These are phyloP conservation scores for Apiotrichum akiyoshidainum DNA, from an alignment of 1,284 basidiomycete species.

Conservation along the genomic window DNA sequence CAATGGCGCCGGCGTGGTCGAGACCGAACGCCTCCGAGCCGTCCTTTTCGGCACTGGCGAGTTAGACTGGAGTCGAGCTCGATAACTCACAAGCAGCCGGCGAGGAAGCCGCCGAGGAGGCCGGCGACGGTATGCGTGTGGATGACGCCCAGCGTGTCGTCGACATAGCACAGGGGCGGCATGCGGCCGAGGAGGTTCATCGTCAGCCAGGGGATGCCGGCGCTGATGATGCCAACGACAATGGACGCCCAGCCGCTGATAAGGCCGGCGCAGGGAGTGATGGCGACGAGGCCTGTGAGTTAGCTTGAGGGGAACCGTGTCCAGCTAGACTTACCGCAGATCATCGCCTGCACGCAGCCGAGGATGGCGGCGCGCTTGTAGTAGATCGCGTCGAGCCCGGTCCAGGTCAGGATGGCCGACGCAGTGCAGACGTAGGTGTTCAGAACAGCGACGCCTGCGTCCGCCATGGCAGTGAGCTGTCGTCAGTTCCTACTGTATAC, in stretches of 20 bases:
- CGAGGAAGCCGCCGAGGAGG: slow-evolving; percentile 18
- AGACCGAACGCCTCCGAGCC: slow-evolving; percentile 19
- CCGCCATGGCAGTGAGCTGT: slow-evolving; percentile 20
- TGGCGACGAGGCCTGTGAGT: slow-evolving; percentile 13
- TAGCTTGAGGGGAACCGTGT: background rate
- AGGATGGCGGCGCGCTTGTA: slow-evolving; percentile 22
- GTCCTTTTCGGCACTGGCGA: slow-evolving; percentile 14
- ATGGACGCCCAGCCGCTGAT: slow-evolving; percentile 24
- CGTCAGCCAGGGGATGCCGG: slow-evolving; percentile 21
- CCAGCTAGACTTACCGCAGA: slow-evolving; percentile 1
- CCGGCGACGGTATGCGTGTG: slow-evolving; percentile 20
- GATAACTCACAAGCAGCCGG: slow-evolving; percentile 17
- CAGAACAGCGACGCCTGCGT: slow-evolving; percentile 24
- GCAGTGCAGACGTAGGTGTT: slow-evolving; percentile 27
- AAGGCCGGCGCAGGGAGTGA: slow-evolving; percentile 24
- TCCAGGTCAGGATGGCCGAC: slow-evolving; percentile 17
- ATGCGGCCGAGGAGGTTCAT: slow-evolving; percentile 24
- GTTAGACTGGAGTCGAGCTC: too few species aligned
- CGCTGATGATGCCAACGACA: slow-evolving; percentile 24
- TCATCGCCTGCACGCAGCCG: slow-evolving; percentile 22
- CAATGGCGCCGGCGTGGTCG: slow-evolving; percentile 20
- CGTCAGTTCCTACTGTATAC: background rate
- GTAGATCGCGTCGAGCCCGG: slow-evolving; percentile 19
- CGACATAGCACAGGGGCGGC: slow-evolving; percentile 14
- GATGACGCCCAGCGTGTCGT: slow-evolving; percentile 25